Evolutionary conservation across 2,329 filamentous ascomycete species (phyloP), one percentile per base, ranked within the genome.

Genomic region (Scleromitrula shiraiana): DNA sequence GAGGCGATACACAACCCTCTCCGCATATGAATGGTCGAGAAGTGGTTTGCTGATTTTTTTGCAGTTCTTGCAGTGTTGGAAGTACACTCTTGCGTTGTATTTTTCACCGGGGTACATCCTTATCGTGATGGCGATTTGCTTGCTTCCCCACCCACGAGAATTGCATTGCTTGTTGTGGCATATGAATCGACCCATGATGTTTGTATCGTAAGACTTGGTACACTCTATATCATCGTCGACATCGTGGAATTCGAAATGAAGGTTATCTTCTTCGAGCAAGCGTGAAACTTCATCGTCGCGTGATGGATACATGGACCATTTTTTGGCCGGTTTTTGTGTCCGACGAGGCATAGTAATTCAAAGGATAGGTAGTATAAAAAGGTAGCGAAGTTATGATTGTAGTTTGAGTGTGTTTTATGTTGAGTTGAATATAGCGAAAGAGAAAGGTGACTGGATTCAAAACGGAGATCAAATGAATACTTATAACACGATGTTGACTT

Each of bases 21-120:
- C 66, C 45, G 64, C 63, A 57, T 72, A 71, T 19, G 64, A 67
- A 38, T 62, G 49, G 55, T 70, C 61, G 27, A 68, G 53, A 24
- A 53, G 24, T 15, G 66, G 66, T 36, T 60, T 52, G 44, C 65
- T 63, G 0, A 69, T 55, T n/a, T 14, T 23, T 9, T 64, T 54
- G 54, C 68, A 71, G 12, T 10, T 14, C 45, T 62, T 64, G 55
- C 67, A 72, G 7, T 63, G 62, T 56, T 71, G 68, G 52, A 68
- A 59, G 53, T 71, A 73, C 36, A 73, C 68, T 49, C 65, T 58
- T 37, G 67, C 68, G 54, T 72, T 73, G 53, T 73, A 73, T 58
- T 55, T 55, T 30, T 55, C 10, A 14, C 47, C 56, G 3, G 52
- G 36, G 55, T 70, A 72, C 56, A 67, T 59, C 19, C 68, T 64